These are phyloP conservation scores for Aspergillus quadricinctus DNA, from an alignment of 2,329 filamentous ascomycete species.

Conservation along the genomic window DNA sequence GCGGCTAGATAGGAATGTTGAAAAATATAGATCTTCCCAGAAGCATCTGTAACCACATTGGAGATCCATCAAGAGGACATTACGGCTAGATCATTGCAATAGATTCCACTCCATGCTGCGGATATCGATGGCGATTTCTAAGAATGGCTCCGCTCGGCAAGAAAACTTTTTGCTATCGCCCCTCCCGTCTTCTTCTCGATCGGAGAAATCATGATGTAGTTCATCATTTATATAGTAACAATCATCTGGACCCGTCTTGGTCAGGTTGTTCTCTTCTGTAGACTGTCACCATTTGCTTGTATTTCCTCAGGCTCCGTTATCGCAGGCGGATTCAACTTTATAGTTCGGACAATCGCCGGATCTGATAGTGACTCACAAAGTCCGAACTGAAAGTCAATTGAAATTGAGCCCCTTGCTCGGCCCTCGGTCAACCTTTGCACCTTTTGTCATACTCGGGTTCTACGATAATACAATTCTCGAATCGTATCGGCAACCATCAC, in stretches of 20 bases:
- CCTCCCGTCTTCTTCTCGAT: neutral
- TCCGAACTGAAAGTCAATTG: neutral
- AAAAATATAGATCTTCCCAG: neutral
- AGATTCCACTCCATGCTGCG: slow-evolving; percentile 1
- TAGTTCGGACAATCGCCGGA: neutral
- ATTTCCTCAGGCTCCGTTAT: neutral
- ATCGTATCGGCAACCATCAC: neutral
- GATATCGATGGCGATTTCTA: slow-evolving; percentile 13
- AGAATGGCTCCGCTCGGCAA: slow-evolving; percentile 2
- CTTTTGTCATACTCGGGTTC: neutral
- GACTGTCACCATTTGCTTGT: neutral
- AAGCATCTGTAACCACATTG: neutral
- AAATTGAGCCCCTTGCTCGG: neutral
- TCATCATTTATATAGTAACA: neutral
- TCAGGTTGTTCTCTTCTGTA: neutral
- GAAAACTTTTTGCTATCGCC: slow-evolving; percentile 5
- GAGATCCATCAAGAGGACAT: neutral
- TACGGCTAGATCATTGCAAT: neutral
- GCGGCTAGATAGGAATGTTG: neutral
- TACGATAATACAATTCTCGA: neutral
- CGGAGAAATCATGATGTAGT: neutral
- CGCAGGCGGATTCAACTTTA: neutral
- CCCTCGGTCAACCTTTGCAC: neutral
- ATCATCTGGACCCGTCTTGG: neutral
- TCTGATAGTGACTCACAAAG: slow-evolving; percentile 9